Evolutionary conservation across 1,284 basidiomycete species (phyloP), one percentile per base, ranked within the genome.

Genomic region (Leccinum solheimii): DNA sequence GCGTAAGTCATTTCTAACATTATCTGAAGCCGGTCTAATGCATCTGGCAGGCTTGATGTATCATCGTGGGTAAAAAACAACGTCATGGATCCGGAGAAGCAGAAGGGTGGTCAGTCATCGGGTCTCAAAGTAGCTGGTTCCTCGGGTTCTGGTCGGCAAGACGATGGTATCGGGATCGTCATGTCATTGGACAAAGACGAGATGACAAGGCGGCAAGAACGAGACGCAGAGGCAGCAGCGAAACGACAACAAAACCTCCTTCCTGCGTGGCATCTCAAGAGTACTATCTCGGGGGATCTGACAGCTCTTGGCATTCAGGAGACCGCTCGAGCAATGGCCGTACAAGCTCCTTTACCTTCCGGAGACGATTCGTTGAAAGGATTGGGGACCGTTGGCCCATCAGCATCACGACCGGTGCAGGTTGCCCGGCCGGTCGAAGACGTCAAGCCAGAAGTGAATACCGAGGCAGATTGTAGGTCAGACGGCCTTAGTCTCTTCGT

Each of bases 231-330:
- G 67, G 91, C 89, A 2, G 88, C 88, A 52, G 85, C 86, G 55
- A 93, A 94, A 77, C 78, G 90, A 58, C 86, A 90, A 74, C 95
- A 98, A 79, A 98, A 98, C 72, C 86, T 89, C 0, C 78, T 99
- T 52, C 97, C 97, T 0, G 83, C 89, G 9, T 98, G 97, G 97
- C 92, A 97, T 78, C 82, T 95, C 64, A 90, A 93, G 74, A 96
- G 94, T 73, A 99, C 97, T 3, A 92, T 99, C 66, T 91, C 94
- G 13, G 95, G 95, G 19, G 90, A 96, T 68, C 79, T 92, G 64
- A 98, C 96, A 0, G 89, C 93, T 19, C 80, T 97, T 30, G 96
- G 95, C 19, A 82, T 91, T 62, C 83, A 84, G 66, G 88, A 91
- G 70, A 84, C 72, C 64, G 84, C 81, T 19, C 78, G 85, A 60